Conservation (phyloP, 768 basidiomycete genomes). For the Phaeotremella skinneri region DNA sequence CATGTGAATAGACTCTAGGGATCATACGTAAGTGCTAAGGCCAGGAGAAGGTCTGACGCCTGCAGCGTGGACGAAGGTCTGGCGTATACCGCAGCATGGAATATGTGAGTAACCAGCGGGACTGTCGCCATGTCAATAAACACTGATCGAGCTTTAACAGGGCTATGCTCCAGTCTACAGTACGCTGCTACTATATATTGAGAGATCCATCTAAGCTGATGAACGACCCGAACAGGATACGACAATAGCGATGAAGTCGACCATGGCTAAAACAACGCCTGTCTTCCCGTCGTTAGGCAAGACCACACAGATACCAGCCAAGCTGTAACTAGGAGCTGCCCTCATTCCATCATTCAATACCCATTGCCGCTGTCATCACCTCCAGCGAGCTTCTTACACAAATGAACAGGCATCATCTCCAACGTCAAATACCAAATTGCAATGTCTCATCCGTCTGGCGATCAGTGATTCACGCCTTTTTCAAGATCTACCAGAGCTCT, state of each 20-base stretch:
- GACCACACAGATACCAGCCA: background rate
- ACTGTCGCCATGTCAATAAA: background rate
- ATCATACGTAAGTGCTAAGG: conserved; percentile 63
- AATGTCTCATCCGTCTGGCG: too few relatives aligned
- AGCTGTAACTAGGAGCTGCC: conserved; percentile 1
- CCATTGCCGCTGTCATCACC: too few relatives aligned
- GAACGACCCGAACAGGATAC: conserved; percentile 28
- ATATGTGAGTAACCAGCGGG: conserved; percentile 46
- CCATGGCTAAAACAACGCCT: too few relatives aligned
- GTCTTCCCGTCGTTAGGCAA: too few relatives aligned
- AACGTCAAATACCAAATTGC: too few relatives aligned
- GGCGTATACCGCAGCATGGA: conserved; percentile 63
- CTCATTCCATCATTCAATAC: too few relatives aligned
- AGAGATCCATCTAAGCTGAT: background rate
- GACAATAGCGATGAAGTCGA: conserved; percentile 34
- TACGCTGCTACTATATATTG: conserved; percentile 34
- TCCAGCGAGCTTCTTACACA: too few relatives aligned
- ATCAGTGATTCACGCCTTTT: too few relatives aligned
- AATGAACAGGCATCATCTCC: too few relatives aligned
- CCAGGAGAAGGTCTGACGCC: conserved; percentile 25
- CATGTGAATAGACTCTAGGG: conserved; percentile 59
- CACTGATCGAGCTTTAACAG: conserved; percentile 15
- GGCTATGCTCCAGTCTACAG: conserved; percentile 58
- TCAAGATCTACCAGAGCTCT: too few relatives aligned
- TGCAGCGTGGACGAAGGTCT: conserved; percentile 57